These are phyloP conservation scores for Penicillium sp. DNA, from an alignment of 2,329 filamentous ascomycete species.

Conservation along the genomic window DNA sequence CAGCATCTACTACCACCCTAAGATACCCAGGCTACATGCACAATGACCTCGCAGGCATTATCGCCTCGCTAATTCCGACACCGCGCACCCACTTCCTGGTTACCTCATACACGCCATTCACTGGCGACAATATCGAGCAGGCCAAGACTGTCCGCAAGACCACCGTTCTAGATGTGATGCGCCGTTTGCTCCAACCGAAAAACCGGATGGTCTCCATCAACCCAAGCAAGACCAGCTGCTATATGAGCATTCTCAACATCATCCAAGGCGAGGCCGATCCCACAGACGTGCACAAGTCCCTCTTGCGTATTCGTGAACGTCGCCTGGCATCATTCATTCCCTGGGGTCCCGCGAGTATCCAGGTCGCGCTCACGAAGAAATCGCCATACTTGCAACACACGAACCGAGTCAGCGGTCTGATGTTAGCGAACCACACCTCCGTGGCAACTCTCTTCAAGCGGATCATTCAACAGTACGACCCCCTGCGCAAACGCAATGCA, in stretches of 20 bases:
- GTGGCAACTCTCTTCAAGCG: slow-evolving; percentile 96
- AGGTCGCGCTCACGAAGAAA: slow-evolving; percentile 93
- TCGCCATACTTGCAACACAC: slow-evolving; percentile 94
- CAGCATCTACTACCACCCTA: slow-evolving; percentile 91
- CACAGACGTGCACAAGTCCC: slow-evolving; percentile 95
- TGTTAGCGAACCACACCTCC: slow-evolving; percentile 97
- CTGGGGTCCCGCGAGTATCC: slow-evolving; percentile 96
- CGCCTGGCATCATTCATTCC: slow-evolving; percentile 95
- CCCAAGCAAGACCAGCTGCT: slow-evolving; percentile 95
- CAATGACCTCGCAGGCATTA: slow-evolving; percentile 95
- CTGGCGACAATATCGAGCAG: slow-evolving; percentile 91
- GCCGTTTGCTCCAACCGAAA: slow-evolving; percentile 90
- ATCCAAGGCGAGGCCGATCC: slow-evolving; percentile 98
- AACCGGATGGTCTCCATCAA: slow-evolving; percentile 98
- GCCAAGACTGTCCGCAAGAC: slow-evolving; percentile 98
- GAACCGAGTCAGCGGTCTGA: slow-evolving; percentile 90
- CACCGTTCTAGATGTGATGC: slow-evolving; percentile 96
- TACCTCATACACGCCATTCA: slow-evolving; percentile 98
- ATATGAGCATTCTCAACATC: slow-evolving; percentile 98
- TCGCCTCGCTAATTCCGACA: slow-evolving; percentile 93
- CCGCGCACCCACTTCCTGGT: slow-evolving; percentile 97
- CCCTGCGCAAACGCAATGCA: slow-evolving; percentile 91
- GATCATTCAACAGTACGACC: slow-evolving; percentile 88
- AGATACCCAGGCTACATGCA: slow-evolving; percentile 99
- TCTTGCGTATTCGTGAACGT: slow-evolving; percentile 91